phyloP scores from a whole-genome alignment of 805 yeast genomes.

The Lipomyces starkeyi region DNA sequence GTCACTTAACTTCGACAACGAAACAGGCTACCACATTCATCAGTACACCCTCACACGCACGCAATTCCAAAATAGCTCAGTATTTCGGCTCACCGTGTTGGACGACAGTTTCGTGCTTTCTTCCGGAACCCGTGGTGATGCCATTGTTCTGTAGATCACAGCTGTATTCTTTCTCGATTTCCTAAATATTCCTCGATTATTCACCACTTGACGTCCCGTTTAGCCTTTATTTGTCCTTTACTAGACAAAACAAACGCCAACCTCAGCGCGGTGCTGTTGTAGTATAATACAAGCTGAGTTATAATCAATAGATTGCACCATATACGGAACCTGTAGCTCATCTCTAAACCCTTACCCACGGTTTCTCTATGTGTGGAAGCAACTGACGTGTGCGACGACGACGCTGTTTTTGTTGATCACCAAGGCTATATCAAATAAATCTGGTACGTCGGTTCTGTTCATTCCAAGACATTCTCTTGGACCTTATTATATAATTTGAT shows the following conservation, averaged over 20 bases:
- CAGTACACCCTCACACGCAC: neutral
- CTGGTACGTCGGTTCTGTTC: too few species aligned
- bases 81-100: conserved; percentile 18
- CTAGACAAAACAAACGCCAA: neutral
- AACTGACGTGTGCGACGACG: too few species aligned
- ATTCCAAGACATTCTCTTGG: too few species aligned
- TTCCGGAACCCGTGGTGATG: conserved; percentile 25
- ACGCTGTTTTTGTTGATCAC: too few species aligned
- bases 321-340: too few species aligned
- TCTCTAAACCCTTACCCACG: too few species aligned
- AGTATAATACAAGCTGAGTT: neutral
- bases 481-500: too few species aligned
- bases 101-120: conserved; percentile 24
- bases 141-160: conserved; percentile 5
- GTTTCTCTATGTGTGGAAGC: too few species aligned
- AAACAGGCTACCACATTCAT: conserved; percentile 24
- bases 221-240: too few species aligned
- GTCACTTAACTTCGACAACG: conserved; percentile 19
- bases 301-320: too few species aligned
- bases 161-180: neutral
- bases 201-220: too few species aligned
- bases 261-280: neutral
- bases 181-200: neutral
- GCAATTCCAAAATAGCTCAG: neutral
- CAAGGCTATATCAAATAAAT: too few species aligned